Conservation (phyloP, 768 basidiomycete species). For the Porphyrellus cyaneotinctus region DNA sequence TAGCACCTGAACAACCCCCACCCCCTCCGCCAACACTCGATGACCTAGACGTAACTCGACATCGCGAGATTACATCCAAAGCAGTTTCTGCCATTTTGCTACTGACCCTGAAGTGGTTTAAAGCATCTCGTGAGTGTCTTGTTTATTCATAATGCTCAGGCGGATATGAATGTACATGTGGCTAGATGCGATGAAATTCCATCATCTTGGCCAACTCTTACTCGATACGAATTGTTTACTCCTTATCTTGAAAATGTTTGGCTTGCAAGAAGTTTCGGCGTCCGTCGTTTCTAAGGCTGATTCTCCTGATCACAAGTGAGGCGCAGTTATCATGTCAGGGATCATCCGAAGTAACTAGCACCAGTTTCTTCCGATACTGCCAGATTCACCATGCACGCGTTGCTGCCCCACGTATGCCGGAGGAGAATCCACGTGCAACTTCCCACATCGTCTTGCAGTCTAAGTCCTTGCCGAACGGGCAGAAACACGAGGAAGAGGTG, state of each 20-base stretch:
- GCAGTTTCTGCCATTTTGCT: constrained; percentile 93
- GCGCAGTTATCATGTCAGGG: neutral
- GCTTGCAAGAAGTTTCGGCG: constrained; percentile 84
- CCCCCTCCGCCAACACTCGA: constrained; percentile 74
- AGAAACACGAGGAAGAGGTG: constrained; percentile 78
- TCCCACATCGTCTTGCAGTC: constrained; percentile 56
- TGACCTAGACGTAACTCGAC: constrained; percentile 89
- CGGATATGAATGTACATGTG: constrained; percentile 1
- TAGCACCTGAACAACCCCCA: constrained; percentile 61
- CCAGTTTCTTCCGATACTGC: constrained; percentile 96
- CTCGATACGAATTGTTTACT: constrained; percentile 94
- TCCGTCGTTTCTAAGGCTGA: constrained; percentile 88
- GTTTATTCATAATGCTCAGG: neutral
- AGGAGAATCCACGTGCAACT: constrained; percentile 58
- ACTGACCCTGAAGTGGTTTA: constrained; percentile 95
- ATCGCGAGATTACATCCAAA: constrained; percentile 96
- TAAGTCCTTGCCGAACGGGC: constrained; percentile 64
- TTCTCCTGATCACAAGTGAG: constrained; percentile 79
- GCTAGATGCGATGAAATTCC: constrained; percentile 95
- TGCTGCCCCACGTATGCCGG: constrained; percentile 52
- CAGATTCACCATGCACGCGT: constrained; percentile 70
- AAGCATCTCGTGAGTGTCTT: constrained; percentile 81
- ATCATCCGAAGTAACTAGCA: constrained; percentile 5
- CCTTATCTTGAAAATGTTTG: constrained; percentile 95
- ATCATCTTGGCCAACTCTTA: constrained; percentile 92